Base-by-base conservation (phyloP, 495 filamentous ascomycete species). In the Penicillium robsamsonii region DNA sequence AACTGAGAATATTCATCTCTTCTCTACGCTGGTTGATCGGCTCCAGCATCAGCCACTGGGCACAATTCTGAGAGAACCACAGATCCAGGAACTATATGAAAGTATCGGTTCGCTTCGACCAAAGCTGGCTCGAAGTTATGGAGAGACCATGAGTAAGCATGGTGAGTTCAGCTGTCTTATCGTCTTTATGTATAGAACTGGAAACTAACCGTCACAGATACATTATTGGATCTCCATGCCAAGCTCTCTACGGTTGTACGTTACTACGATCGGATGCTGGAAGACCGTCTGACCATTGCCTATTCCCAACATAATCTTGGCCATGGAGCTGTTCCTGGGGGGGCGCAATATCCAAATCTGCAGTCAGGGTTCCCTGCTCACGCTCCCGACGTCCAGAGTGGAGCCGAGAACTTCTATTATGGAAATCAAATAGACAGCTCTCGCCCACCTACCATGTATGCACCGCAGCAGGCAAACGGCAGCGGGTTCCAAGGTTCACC, bases 101-200 rank as follows among this genome's bases (percentile, higher is more conserved):
- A 94, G 92, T 66, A 97, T 98, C 62, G 92, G 95, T 12, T 75
- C 89, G 4, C 77, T 98, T 56, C 84, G 94, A 46, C 94, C 94
- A 2, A 98, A 98, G 72, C 77, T 98, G 50, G 95, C 95, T 15
- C 84, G 94, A 52, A 97, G 93, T 8, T 97, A 97, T 73, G 94
- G 94, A 37, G 94, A 98, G 74, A 97, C 94, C 1, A 97, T 97
- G 94, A 97, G 93, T 81, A 98, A 97, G 72, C 94, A 97, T 70
- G 93, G 92, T 90, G 77, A 67, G 84, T 77, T 30, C 22, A 18
- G 38, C 25, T 57, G 55, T 24, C 38, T 8, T 33, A 3, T 1
- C 3, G 20, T 15, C 13, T 10, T 42, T 37, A 8, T 46, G 44
- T 13, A 20, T 52, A 12, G 30, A 57, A 40, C 30, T 5, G 11